Evolutionary conservation across 2,329 filamentous ascomycete genomes (phyloP), one percentile per base, ranked within the genome.

Genomic region (Pestalotiopsis sp.): DNA sequence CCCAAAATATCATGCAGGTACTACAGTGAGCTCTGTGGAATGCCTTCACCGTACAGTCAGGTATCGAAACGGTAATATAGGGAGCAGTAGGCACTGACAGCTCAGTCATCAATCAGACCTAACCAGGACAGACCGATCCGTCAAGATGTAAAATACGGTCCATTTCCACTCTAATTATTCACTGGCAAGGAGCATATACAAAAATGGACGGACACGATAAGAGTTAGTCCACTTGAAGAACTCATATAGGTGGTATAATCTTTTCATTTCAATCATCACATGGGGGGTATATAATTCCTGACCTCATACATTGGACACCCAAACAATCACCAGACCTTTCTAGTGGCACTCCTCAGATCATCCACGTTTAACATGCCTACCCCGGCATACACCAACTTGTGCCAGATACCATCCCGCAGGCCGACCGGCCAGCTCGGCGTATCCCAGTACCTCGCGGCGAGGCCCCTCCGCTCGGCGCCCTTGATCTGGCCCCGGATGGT

Each of bases 301-400:
- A 52, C 20, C 45, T 52, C 45, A 1, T 9, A 52, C 45, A 20
- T 23, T 3, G 7, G 1, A n/a, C 45, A 23, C 6, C 45, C 7
- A 9, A 23, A 12, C 11, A 20, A 38, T 71, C 71, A 76, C 83
- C 83, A 86, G 60, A 81, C 77, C 70, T 75, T 75, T 69, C 71
- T 80, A 14, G 80, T 79, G 20, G 81, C 85, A 1, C 79, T 85
- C 67, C 80, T 78, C 67, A 91, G 75, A 74, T 91, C 87, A 77
- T 91, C 90, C 4, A 87, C 87, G 75, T 90, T 91, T 65, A 92
- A 73, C 59, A 90, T 77, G 74, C 90, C 88, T 3, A 88, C 86
- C 0, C 87, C 88, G 71, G 89, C 86, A n/a, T 81, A 76, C 12
- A 87, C 75, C 41, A 91, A 73, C 1, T 84, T 78, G 65, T 84